Evolutionary conservation across 768 basidiomycete species (phyloP).

Genomic region (Lactarius akahatsu): DNA sequence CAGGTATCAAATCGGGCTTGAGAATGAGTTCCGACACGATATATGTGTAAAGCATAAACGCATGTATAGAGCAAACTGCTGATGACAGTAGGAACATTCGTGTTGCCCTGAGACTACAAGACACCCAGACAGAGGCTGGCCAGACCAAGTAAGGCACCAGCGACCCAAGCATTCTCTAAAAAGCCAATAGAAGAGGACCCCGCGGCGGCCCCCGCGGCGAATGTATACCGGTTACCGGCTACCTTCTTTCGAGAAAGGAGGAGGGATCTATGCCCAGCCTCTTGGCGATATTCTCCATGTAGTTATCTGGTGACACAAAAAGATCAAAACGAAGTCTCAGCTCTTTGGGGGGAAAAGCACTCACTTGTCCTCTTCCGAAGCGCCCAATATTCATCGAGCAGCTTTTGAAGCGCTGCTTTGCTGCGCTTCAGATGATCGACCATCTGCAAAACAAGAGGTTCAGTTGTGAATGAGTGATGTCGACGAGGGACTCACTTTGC

Average conservation of each 20-base stretch:
- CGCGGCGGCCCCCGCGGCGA: no score
- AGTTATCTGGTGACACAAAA: conserved; percentile 48
- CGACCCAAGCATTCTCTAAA: no score
- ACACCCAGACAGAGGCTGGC: no score
- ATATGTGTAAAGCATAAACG: background rate
- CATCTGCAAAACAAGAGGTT: conserved; percentile 52
- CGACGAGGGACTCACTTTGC: conserved; percentile 46
- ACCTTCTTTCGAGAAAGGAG: conserved; percentile 3
- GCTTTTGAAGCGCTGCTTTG: conserved; percentile 75
- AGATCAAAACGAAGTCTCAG: background rate
- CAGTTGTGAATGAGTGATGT: no score
- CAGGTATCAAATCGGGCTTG: background rate
- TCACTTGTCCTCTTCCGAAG: conserved; percentile 74
- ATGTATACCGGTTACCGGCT: background rate
- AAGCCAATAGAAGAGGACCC: no score
- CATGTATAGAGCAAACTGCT: background rate
- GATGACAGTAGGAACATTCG: background rate
- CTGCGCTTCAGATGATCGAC: conserved; percentile 70
- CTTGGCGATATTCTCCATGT: conserved; percentile 84
- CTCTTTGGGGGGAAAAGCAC: conserved; percentile 15
- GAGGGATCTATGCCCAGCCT: conserved; percentile 61
- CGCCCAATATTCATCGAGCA: conserved; percentile 82
- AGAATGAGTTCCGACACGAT: background rate
- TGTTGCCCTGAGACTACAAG: no score
- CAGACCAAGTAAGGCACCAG: no score